Evolutionary conservation across 345 rosid species (phyloP).

Genomic region (Arabidopsis arenosa): DNA sequence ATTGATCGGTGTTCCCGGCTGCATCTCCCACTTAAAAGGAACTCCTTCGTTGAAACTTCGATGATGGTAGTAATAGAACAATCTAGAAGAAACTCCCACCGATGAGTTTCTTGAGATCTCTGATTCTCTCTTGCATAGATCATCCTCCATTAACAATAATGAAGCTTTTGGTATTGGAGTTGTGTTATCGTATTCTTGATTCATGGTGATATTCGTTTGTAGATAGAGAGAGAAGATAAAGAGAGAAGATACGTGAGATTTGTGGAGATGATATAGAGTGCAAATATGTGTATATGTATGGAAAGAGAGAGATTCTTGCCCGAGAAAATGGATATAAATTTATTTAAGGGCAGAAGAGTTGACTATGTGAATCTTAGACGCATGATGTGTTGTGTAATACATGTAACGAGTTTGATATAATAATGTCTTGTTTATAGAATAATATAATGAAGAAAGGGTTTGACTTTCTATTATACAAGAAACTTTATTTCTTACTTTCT

Average conservation of each 20-base stretch:
- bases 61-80: constrained; percentile 41
- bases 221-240: neutral
- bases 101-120: constrained; percentile 51
- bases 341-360: constrained; percentile 34
- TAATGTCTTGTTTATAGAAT: neutral
- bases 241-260: constrained; percentile 9
- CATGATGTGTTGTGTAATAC: constrained; percentile 19
- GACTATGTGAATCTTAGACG: constrained; percentile 34
- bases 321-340: constrained; percentile 24
- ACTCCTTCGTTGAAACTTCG: constrained; percentile 46
- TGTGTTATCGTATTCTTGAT: constrained; percentile 16
- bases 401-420: constrained; percentile 17
- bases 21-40: constrained; percentile 74
- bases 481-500: constrained; percentile 43
- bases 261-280: constrained; percentile 22
- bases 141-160: constrained; percentile 48
- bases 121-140: constrained; percentile 46
- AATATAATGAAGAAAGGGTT: constrained; percentile 8
- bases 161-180: constrained; percentile 41
- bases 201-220: constrained; percentile 41
- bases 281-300: neutral
- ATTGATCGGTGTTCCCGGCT: constrained; percentile 62
- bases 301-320: constrained; percentile 27
- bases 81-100: constrained; percentile 48
- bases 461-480: constrained; percentile 13